Evolutionary conservation across 78 protist species (phyloP), one percentile per base, ranked within the genome.

Genomic region (Pigoraptor vietnamica): DNA sequence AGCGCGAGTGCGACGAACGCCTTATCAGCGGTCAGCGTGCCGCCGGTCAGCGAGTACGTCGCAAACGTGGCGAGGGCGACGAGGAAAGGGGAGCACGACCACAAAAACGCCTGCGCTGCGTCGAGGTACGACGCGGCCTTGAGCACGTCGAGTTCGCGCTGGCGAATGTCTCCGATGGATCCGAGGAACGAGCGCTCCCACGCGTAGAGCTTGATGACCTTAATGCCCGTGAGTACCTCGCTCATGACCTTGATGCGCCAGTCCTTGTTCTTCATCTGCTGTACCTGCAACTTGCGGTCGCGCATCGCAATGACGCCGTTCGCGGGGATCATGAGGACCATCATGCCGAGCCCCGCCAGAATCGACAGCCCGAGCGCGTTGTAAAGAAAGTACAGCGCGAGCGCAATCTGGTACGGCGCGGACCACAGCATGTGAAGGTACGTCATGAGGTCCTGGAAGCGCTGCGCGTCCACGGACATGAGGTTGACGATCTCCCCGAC

Each of bases 1-100:
- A 96, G 92, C 29, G 97, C 48, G 10, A 98, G 92, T 0, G 96
- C n/a, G 2, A 97, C 96, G 93, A 98, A 98, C 25, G 97, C 98
- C 86, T 87, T 87, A 10, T 89, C 92, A 10, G 98, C 94, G 0
- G 97, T 95, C 48, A 98, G 91, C 0, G 29, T 32, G 90, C 48
- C 29, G 33, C 96, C 96, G 6, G 86, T 39, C 29, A 91, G 32
- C 35, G 88, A 37, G 67, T 88, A 97, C 24, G 90, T 33, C 25
- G 92, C 32, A 34, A 97, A 96, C 36, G 96, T 95, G 40, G 39
- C 55, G 19, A 96, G 93, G 2, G 94, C 33, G 2, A 97, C 96
- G 83, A 96, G 39, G 40, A 94, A 56, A 10, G 98, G 98, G 24
- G 95, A 34, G 91, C 93, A 37, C 36, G 91, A 84, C 97, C 95